Conservation (phyloP, 768 basidiomycete genomes). For the Clathrus columnatus region DNA sequence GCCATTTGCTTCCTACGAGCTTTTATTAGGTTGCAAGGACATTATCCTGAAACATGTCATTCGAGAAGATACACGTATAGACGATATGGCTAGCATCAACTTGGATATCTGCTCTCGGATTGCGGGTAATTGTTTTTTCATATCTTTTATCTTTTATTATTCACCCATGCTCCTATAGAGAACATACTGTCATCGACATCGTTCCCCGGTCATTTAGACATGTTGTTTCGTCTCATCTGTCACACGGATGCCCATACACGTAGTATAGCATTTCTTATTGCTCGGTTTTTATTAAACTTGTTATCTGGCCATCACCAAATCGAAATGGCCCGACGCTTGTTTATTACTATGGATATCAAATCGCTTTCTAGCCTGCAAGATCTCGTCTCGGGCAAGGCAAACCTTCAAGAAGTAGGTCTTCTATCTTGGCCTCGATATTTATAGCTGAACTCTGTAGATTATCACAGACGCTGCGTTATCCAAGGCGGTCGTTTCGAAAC, state of each 20-base stretch:
- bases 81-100: constrained; percentile 46
- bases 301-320: constrained; percentile 53
- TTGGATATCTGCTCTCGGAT: constrained; percentile 47
- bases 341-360: constrained; percentile 39
- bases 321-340: constrained; percentile 38
- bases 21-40: constrained; percentile 23
- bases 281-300: constrained; percentile 49
- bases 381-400: constrained; percentile 21
- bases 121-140: constrained; percentile 40
- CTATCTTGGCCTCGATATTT: neutral
- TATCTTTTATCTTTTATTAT: neutral
- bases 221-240: constrained; percentile 44
- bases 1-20: constrained; percentile 11
- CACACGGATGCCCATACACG: constrained; percentile 43
- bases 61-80: constrained; percentile 21
- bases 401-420: constrained; percentile 23
- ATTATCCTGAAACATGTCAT: neutral
- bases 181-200: constrained; percentile 52
- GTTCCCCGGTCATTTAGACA: constrained; percentile 33
- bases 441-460: constrained; percentile 30
- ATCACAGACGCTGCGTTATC: constrained; percentile 37
- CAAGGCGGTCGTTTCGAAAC: constrained; percentile 47
- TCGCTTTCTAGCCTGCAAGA: constrained; percentile 38
- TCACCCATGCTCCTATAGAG: constrained; percentile 30
- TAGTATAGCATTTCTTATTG: constrained; percentile 50